A percentile compares a stretch with the other conserved stretches of the same genome.
Evolutionary conservation across 2,329 filamentous ascomycete genomes (phyloP).

Genomic region (Fusarium bulbicola): DNA sequence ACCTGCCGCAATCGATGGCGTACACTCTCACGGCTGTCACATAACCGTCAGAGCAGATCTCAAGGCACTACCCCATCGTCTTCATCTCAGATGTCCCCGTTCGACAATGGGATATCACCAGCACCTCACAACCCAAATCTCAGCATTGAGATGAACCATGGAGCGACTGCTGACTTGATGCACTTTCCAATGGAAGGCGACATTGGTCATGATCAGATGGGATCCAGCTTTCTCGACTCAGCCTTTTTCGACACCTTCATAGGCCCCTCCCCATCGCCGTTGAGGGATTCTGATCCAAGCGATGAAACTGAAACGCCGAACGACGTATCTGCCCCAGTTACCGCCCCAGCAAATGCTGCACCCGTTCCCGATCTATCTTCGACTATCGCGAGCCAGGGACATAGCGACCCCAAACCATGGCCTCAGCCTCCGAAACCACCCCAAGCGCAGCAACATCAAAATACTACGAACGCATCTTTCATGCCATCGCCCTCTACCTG

Average conservation of each 20-base stretch:
- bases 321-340: neutral
- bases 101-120: conserved; percentile 30
- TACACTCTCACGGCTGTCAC: conserved; percentile 23
- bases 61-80: conserved; percentile 34
- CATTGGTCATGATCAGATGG: conserved; percentile 15
- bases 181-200: conserved; percentile 18
- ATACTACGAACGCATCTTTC: neutral
- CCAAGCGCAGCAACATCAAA: neutral
- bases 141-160: neutral
- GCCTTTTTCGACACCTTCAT: conserved; percentile 36
- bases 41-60: conserved; percentile 21
- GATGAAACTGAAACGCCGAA: conserved; percentile 22
- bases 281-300: conserved; percentile 9
- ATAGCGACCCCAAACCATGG: conserved; percentile 4
- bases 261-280: conserved; percentile 23
- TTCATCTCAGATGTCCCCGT: conserved; percentile 31
- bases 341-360: neutral
- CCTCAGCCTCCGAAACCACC: neutral
- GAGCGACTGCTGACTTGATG: conserved; percentile 6
- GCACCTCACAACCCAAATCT: conserved; percentile 10
- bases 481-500: conserved; percentile 26
- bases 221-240: conserved; percentile 23
- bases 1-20: conserved; percentile 45
- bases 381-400: neutral
- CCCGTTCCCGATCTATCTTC: conserved; percentile 3